Percentiles rank a stretch among this genome's conserved stretches.
Conservation (phyloP, 352 stramenopile species). For the Globisporangium okanoganense region DNA sequence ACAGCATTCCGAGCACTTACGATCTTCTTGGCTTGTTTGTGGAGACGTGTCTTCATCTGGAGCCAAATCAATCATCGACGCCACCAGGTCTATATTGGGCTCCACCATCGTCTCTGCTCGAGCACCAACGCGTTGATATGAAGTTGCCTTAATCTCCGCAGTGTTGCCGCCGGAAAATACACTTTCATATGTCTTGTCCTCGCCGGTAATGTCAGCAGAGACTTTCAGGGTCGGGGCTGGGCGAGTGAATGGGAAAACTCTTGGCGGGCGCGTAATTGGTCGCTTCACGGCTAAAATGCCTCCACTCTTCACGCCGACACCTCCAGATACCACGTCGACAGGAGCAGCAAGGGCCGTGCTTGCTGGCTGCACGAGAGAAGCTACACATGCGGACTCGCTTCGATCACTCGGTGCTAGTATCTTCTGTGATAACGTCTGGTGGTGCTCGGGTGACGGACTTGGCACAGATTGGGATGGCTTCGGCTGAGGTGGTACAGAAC, state of each 20-base stretch:
- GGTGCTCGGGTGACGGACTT: not conserved
- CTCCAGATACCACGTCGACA: not conserved
- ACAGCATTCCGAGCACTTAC: not conserved
- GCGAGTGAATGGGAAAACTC: conserved; percentile 4
- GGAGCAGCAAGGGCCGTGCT: not conserved
- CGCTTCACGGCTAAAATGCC: not conserved
- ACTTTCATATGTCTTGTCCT: not conserved
- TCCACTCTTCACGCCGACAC: not conserved
- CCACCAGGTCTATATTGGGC: not conserved
- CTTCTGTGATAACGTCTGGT: not conserved
- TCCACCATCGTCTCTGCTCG: not conserved
- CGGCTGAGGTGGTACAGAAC: not conserved
- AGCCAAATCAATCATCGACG: not conserved
- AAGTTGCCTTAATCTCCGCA: not conserved
- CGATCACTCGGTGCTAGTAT: not conserved
- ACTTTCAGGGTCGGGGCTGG: not conserved
- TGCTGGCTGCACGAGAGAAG: not conserved
- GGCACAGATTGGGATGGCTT: not conserved
- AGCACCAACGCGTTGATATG: not conserved
- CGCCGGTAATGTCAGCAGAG: not conserved
- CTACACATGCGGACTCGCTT: not conserved
- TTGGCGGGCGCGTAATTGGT: conserved; percentile 6
- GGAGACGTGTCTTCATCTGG: not conserved
- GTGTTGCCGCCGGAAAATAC: not conserved
- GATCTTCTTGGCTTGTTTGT: conserved; percentile 13